Evolutionary conservation across 2,329 filamentous ascomycete species (phyloP), one percentile per base, ranked within the genome.

Genomic region (Xylaria sp.): DNA sequence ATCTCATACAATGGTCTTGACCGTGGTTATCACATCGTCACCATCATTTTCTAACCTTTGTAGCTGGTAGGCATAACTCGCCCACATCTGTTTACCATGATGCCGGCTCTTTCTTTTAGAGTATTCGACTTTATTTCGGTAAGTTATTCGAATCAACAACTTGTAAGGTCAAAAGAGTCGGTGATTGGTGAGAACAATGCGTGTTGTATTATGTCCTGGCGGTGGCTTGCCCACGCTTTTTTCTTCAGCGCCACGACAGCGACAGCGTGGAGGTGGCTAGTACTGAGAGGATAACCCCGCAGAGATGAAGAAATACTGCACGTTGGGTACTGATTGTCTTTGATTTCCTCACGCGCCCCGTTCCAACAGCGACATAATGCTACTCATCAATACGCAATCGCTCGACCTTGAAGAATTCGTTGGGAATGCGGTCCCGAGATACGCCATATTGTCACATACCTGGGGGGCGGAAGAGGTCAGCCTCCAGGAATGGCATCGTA

Each of bases 361-460:
- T 18, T 46, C 18, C 13, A 54, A n/a, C 7, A 18, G 41, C 6
- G 18, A 61, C 46, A 52, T 15, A 20, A 64, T 60, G 63, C 39
- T 55, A 34, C 63, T 65, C 34, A 59, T 60, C 18, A 59, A 59
- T 20, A 58, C 55, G 2, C 39, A 25, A 20, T 34, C 52, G 32
- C 55, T 65, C 25, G 18, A 52, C 4, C 55, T 65, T 12, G 63
- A 59, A 34, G 55, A 65, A 39, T 65, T 39, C 20, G 2, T 28
- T 9, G 52, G 52, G 9, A 20, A 20, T 20, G n/a, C 12, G 20
- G 28, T 54, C 12, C 55, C 63, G 8, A 37, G 12, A 32, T 65
- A 65, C 34, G 63, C 63, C 18, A 66, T 66, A 23, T 28, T 62
- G 9, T 66, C 56, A 1, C 64, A 65, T 65, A 62, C 57, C 10